Percentiles rank a stretch among this genome's conserved stretches.
These are phyloP conservation scores for Coprinopsis marcescibilis DNA, from an alignment of 768 basidiomycete genomes.

Conservation along the genomic window DNA sequence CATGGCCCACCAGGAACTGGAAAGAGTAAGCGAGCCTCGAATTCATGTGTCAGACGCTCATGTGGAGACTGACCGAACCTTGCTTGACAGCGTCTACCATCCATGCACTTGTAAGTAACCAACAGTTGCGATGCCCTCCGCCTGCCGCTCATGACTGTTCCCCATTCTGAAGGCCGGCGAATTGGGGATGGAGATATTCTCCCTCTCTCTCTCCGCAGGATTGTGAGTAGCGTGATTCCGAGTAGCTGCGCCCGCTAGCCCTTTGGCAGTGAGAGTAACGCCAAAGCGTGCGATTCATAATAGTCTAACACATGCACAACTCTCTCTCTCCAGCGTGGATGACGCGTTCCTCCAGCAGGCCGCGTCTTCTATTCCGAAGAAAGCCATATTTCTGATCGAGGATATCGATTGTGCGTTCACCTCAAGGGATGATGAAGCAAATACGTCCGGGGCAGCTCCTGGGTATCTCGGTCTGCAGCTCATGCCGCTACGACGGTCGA, in stretches of 20 bases:
- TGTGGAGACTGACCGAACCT: slow-evolving; percentile 20
- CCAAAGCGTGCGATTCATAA: too few relatives aligned
- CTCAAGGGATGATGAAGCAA: slow-evolving; percentile 36
- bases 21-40: slow-evolving; percentile 37
- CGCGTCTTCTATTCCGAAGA: slow-evolving; percentile 41
- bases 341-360: slow-evolving; percentile 43
- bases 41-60: slow-evolving; percentile 12
- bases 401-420: slow-evolving; percentile 60
- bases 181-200: slow-evolving; percentile 80
- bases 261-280: too few relatives aligned
- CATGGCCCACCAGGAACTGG: slow-evolving; percentile 60
- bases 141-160: background rate
- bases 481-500: slow-evolving; percentile 17
- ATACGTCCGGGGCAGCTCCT: slow-evolving; percentile 6
- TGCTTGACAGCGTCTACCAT: slow-evolving; percentile 46
- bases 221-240: slow-evolving; percentile 31
- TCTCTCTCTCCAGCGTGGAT: slow-evolving; percentile 36
- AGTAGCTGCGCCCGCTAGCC: too few relatives aligned
- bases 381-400: slow-evolving; percentile 51
- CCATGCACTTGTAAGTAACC: slow-evolving; percentile 38
- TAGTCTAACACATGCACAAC: too few relatives aligned
- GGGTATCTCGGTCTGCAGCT: slow-evolving; percentile 7
- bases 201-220: slow-evolving; percentile 43
- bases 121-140: background rate
- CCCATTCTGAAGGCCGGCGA: slow-evolving; percentile 41